A percentile compares a stretch with the other conserved stretches of the same genome.
These are phyloP conservation scores for Boletus patriciae DNA, from an alignment of 768 basidiomycete species.

Conservation along the genomic window DNA sequence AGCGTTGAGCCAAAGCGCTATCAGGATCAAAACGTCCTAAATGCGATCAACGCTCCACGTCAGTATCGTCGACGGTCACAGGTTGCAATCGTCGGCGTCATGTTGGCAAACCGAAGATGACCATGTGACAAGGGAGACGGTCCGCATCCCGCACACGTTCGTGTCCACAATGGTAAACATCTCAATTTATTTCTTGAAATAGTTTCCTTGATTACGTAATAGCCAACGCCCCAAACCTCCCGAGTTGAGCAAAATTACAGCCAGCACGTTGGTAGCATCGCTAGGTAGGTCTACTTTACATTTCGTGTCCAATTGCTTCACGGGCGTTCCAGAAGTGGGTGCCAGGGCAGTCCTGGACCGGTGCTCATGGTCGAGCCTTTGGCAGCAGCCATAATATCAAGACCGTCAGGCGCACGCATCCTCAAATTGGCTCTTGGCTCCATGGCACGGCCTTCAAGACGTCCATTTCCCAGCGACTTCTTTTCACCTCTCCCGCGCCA, in stretches of 20 bases:
- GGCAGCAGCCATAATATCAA: conserved; percentile 50
- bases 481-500: conserved; percentile 55
- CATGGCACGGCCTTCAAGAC: conserved; percentile 32
- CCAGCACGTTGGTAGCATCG: conserved; percentile 4
- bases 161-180: too few relatives aligned
- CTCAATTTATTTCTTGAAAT: background rate
- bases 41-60: conserved; percentile 2
- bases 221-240: background rate
- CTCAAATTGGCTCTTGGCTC: conserved; percentile 30
- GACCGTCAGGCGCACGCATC: conserved; percentile 27
- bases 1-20: conserved; percentile 10
- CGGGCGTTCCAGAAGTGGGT: background rate
- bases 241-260: conserved; percentile 1
- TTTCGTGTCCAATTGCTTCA: background rate
- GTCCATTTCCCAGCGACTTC: conserved; percentile 46
- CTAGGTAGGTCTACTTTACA: conserved; percentile 10
- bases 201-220: conserved; percentile 21
- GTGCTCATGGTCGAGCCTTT: conserved; percentile 65
- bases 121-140: conserved; percentile 4
- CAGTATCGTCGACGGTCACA: background rate
- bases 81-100: conserved; percentile 4
- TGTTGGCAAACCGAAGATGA: conserved; percentile 9
- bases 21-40: conserved; percentile 8
- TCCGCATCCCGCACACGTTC: background rate
- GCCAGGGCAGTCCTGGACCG: conserved; percentile 13